Conservation (phyloP, 768 basidiomycete species). For the Porphyrellus cyaneotinctus region DNA sequence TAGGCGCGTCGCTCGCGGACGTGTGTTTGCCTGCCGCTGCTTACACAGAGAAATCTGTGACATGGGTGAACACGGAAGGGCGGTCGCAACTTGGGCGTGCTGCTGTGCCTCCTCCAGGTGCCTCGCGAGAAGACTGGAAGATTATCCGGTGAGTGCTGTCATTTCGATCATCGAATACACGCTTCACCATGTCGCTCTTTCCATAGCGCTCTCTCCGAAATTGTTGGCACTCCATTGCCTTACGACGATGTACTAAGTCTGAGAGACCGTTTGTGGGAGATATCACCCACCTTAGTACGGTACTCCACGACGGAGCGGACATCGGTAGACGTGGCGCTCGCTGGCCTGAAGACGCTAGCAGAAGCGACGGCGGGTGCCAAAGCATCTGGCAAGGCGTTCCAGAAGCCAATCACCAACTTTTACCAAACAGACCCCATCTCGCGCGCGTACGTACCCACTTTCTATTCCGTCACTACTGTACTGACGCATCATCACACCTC, state of each 20-base stretch:
- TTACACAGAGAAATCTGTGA: slow-evolving; percentile 87
- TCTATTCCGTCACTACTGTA: not conserved
- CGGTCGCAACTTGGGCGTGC: slow-evolving; percentile 85
- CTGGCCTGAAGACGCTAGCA: slow-evolving; percentile 62
- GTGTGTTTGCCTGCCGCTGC: slow-evolving; percentile 90
- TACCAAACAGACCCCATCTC: slow-evolving; percentile 97
- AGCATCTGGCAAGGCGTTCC: slow-evolving; percentile 56
- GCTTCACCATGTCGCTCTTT: not conserved
- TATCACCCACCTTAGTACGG: slow-evolving; percentile 84
- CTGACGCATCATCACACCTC: not conserved
- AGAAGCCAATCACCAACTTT: slow-evolving; percentile 85
- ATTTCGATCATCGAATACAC: not conserved
- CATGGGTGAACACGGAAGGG: slow-evolving; percentile 98
- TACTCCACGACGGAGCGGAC: slow-evolving; percentile 80
- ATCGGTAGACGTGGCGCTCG: slow-evolving; percentile 64
- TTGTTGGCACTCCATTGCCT: slow-evolving; percentile 73
- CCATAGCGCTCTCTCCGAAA: slow-evolving; percentile 80
- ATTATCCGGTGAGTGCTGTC: slow-evolving; percentile 66
- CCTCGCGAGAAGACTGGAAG: slow-evolving; percentile 96
- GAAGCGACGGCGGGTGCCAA: slow-evolving; percentile 50
- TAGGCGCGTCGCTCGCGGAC: slow-evolving; percentile 96
- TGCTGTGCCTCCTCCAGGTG: slow-evolving; percentile 93
- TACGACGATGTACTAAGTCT: slow-evolving; percentile 85
- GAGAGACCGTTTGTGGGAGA: slow-evolving; percentile 94
- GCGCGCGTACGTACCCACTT: slow-evolving; percentile 63